Evolutionary conservation across 768 basidiomycete genomes (phyloP).

Genomic region (Trametes villosa): DNA sequence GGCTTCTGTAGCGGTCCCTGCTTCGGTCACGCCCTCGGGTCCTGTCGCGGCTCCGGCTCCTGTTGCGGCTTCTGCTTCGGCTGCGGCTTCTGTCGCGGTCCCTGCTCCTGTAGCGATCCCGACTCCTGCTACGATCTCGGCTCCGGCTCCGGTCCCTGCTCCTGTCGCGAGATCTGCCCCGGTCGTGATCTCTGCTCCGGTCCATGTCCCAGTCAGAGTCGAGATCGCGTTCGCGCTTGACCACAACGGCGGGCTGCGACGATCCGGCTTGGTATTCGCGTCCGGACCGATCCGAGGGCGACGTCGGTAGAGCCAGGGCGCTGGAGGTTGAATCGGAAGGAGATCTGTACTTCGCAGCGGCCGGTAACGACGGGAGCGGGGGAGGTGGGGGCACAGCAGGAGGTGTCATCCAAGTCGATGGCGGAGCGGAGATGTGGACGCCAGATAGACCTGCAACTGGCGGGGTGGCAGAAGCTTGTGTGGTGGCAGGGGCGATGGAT

Average conservation of each 20-base stretch:
- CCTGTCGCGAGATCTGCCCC: not conserved
- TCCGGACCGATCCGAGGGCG: not conserved
- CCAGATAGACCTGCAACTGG: not conserved
- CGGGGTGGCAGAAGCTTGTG: not conserved
- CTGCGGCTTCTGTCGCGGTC: not conserved
- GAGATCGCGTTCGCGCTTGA: not conserved
- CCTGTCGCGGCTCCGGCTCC: not conserved
- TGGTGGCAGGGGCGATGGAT: not conserved
- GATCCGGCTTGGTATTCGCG: not conserved
- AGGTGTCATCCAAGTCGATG: not conserved
- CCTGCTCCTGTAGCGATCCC: not conserved
- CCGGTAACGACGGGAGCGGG: not conserved
- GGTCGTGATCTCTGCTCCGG: not conserved
- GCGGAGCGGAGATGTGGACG: not conserved
- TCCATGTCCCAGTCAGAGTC: slow-evolving; percentile 5
- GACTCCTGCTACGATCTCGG: not conserved
- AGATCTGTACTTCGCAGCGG: not conserved
- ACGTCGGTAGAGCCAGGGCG: not conserved
- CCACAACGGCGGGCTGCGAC: not conserved
- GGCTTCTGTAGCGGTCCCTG: not conserved
- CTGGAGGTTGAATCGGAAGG: not conserved
- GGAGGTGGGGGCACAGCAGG: not conserved
- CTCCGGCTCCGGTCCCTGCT: slow-evolving; percentile 2
- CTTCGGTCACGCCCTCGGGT: not conserved
- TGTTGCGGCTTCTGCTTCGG: not conserved